Conservation (phyloP, 805 yeast genomes). For the Candida easanensis region DNA sequence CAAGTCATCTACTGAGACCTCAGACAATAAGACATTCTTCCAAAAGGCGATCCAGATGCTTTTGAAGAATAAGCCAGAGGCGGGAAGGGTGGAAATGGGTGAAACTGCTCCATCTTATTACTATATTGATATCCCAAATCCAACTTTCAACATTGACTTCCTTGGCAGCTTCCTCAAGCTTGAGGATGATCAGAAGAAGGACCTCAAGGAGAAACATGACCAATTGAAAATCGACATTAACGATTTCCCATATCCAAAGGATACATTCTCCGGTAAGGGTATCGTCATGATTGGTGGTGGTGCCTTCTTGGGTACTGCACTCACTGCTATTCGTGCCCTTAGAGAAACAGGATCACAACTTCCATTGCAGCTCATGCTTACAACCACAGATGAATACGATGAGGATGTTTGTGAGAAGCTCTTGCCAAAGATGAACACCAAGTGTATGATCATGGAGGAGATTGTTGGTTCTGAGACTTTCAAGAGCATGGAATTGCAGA, state of each 20-base stretch:
- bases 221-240: slow-evolving; percentile 21
- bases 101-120: slow-evolving; percentile 28
- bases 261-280: slow-evolving; percentile 25
- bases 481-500: slow-evolving; percentile 20
- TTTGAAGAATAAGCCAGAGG: slow-evolving; percentile 23
- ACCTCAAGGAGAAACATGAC: slow-evolving; percentile 20
- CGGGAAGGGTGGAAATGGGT: slow-evolving; percentile 14
- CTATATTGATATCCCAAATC: slow-evolving; percentile 27
- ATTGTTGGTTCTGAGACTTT: slow-evolving; percentile 31
- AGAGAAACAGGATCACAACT: slow-evolving; percentile 41
- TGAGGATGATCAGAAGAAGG: slow-evolving; percentile 19
- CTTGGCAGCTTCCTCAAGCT: slow-evolving; percentile 16
- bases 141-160: slow-evolving; percentile 28
- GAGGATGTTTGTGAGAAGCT: slow-evolving; percentile 40
- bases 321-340: slow-evolving; percentile 36
- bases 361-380: slow-evolving; percentile 44
- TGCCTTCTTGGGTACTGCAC: slow-evolving; percentile 38
- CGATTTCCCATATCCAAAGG: slow-evolving; percentile 22
- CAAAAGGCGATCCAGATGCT: slow-evolving; percentile 21
- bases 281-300: slow-evolving; percentile 45
- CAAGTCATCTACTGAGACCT: no score
- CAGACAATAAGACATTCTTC: slow-evolving; percentile 13
- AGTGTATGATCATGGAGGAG: slow-evolving; percentile 39
- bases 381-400: slow-evolving; percentile 39
- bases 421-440: slow-evolving; percentile 40